phyloP scores from a whole-genome alignment of 805 yeast species.

The Spencermartinsiella europaea region DNA sequence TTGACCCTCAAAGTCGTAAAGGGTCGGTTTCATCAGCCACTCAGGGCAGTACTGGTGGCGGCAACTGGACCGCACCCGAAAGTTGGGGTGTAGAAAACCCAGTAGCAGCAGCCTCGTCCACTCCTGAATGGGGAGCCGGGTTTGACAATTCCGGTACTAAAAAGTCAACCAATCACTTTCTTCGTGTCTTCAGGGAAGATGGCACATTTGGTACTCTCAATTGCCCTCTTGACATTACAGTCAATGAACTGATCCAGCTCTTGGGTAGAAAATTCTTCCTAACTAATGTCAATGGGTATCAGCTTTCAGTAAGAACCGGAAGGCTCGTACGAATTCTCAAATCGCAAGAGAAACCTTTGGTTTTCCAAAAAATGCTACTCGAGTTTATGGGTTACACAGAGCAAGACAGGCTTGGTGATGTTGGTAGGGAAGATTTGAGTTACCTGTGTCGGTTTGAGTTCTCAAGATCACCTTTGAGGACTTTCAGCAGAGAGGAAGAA shows the following conservation, averaged over 20 bases:
- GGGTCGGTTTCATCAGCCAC: neutral
- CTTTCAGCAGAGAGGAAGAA: conserved; percentile 64
- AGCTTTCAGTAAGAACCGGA: conserved; percentile 70
- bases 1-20: neutral
- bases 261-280: conserved; percentile 75
- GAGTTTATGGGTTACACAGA: conserved; percentile 73
- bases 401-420: conserved; percentile 66
- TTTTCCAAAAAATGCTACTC: conserved; percentile 68
- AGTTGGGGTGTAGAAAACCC: conserved; percentile 23
- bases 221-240: conserved; percentile 72
- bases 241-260: conserved; percentile 63
- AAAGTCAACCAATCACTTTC: conserved; percentile 23
- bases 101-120: neutral
- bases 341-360: conserved; percentile 67
- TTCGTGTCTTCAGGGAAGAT: conserved; percentile 77
- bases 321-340: conserved; percentile 68
- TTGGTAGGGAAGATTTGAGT: conserved; percentile 81
- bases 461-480: conserved; percentile 56
- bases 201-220: conserved; percentile 81
- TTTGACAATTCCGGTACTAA: conserved; percentile 14
- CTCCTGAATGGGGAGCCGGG: conserved; percentile 26
- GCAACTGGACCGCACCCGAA: conserved; percentile 25
- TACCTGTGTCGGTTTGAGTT: conserved; percentile 77
- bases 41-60: conserved; percentile 10
- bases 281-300: conserved; percentile 65